Evolutionary conservation across 1,284 basidiomycete genomes (phyloP), one percentile per base, ranked within the genome.

Genomic region (Apiotrichum akiyoshidainum): DNA sequence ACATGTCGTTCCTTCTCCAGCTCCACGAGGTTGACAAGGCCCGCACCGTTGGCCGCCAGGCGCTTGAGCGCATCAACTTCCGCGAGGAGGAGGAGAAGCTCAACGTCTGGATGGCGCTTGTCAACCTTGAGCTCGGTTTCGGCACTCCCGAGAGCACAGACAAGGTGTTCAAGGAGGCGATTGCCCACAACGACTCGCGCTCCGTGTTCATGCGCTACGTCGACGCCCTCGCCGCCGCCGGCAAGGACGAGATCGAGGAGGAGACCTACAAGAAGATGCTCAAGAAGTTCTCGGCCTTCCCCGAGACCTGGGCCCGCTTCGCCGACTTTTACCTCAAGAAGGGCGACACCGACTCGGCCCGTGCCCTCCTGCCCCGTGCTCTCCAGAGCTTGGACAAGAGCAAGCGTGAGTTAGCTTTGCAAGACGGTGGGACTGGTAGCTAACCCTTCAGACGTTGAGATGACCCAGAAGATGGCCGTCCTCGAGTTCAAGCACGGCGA

Each of bases 1-100:
- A 95, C 78, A 98, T 99, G 92, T 95, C 94, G 7, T 96, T 98
- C 85, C 91, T 95, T 66, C 82, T 99, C 6, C 92, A 94, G 67
- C 85, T 99, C 16, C 92, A 93, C 46, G 95, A 99, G 77, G 83
- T 98, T 46, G 92, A 94, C 68, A 93, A 93, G 78, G 96, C 95
- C 16, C 85, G 94, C 40, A 85, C 88, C 71, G 87, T 94, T 50
- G 95, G 87, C 17, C 83, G 85, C 54, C 86, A 92, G 34, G 96
- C 94, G 5, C 81, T 96, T 61, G 82, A 86, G 69, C 87, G 87
- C 16, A 99, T 99, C 80, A 88, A 85, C 72, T 98, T 94, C 81
- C 85, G 96, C 55, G 96, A 99, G 78, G 96, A 99, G 78, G 87
- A 87, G 65, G 97, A 99, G 78, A 93, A 90, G 74, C 79, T 98